Evolutionary conservation across 192 early-diverging fungal genomes (phyloP).

Genomic region (Linnemannia elongata): DNA sequence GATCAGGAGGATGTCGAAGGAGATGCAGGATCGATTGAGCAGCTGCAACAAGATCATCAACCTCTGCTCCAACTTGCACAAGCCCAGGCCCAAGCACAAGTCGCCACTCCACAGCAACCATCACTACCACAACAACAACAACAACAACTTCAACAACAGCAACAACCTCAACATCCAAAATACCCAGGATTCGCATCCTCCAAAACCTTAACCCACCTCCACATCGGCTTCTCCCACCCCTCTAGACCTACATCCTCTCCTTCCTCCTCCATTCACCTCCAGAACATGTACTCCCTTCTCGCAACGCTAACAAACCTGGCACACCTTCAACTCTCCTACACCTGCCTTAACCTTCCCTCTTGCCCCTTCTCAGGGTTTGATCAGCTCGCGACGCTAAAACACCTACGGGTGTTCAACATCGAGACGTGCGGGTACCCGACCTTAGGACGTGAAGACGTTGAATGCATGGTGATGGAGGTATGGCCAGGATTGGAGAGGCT

Average conservation of each 20-base stretch:
- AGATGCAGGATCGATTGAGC: not conserved
- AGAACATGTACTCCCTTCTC: conserved; percentile 20
- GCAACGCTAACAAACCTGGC: conserved; percentile 24
- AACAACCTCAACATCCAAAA: not conserved
- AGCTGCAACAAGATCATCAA: not conserved
- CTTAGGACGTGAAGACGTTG: conserved; percentile 8
- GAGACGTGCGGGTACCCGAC: conserved; percentile 32
- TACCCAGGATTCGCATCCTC: conserved; percentile 9
- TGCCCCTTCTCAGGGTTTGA: conserved; percentile 6
- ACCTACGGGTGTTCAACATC: conserved; percentile 20
- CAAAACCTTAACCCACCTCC: conserved; percentile 14
- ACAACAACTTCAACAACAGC: not conserved
- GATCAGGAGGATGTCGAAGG: no score
- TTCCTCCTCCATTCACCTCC: not conserved
- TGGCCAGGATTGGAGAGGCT: conserved; percentile 34
- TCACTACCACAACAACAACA: not conserved
- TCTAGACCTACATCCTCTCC: conserved; percentile 9
- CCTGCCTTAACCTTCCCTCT: conserved; percentile 18
- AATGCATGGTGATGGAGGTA: conserved; percentile 31
- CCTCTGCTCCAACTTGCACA: not conserved
- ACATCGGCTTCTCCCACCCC: conserved; percentile 35
- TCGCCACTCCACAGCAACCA: not conserved
- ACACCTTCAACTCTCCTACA: conserved; percentile 31
- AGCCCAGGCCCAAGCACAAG: not conserved
- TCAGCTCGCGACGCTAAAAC: not conserved